Evolutionary conservation across 2,329 filamentous ascomycete genomes (phyloP).

Genomic region (Onygenales sp.): DNA sequence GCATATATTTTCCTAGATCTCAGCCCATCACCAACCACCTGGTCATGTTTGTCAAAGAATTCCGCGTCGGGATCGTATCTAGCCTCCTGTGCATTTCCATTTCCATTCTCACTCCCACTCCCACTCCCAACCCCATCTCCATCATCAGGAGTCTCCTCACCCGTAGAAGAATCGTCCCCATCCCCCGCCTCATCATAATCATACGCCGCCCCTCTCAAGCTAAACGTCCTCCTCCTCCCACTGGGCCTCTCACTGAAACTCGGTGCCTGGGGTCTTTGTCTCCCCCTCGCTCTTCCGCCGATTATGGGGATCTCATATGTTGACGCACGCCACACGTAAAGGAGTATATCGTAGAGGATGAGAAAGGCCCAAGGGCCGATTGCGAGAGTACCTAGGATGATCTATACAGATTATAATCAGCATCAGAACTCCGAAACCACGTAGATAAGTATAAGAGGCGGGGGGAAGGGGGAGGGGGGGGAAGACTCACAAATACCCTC

Average conservation of each 20-base stretch:
- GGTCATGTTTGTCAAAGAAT: background rate
- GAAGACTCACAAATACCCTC: constrained; percentile 49
- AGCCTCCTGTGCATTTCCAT: too few species aligned
- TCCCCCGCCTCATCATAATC: background rate
- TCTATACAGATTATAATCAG: constrained; percentile 29
- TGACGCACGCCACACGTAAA: constrained; percentile 51
- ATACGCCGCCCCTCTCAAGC: constrained; percentile 17
- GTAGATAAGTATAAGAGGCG: background rate
- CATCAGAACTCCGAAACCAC: background rate
- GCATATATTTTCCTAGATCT: background rate
- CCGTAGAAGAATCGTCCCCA: background rate
- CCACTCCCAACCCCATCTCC: background rate
- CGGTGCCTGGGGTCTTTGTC: constrained; percentile 51
- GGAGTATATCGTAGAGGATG: constrained; percentile 53
- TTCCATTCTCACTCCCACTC: background rate
- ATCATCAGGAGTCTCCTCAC: background rate
- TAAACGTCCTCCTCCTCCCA: constrained; percentile 25
- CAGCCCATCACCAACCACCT: background rate
- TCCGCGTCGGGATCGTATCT: too few species aligned
- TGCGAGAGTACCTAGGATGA: constrained; percentile 50
- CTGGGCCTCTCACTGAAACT: constrained; percentile 50
- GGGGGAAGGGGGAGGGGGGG: constrained; percentile 1
- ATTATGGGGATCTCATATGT: constrained; percentile 51
- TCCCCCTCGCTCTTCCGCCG: constrained; percentile 52
- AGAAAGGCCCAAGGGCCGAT: constrained; percentile 55